These are phyloP conservation scores for Bothriochloa decipiens DNA, from an alignment of 176 grass and related monocot species.

Conservation along the genomic window DNA sequence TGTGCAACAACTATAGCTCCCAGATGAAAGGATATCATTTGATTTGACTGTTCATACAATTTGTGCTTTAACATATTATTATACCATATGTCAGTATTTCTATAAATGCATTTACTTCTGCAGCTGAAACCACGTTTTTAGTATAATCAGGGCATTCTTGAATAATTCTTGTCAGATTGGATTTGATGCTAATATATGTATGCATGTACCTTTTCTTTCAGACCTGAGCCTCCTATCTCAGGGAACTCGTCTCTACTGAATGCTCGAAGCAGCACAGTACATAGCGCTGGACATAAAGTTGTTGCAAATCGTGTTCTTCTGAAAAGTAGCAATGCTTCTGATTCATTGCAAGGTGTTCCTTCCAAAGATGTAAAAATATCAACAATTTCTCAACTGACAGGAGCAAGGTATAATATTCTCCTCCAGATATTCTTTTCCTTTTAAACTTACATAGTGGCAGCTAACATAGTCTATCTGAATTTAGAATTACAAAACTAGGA, in stretches of 20 bases:
- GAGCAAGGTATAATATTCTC: conserved; percentile 55
- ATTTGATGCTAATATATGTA: conserved; percentile 19
- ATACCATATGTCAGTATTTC: conserved; percentile 4
- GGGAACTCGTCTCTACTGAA: conserved; percentile 35
- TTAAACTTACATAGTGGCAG: conserved; percentile 27
- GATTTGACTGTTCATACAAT: conserved; percentile 19
- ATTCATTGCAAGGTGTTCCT: conserved; percentile 41
- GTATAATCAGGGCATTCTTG: conserved; percentile 20
- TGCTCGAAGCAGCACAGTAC: conserved; percentile 45
- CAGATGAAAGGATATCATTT: conserved; percentile 8
- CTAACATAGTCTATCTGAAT: conserved; percentile 43
- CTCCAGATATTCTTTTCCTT: conserved; percentile 22
- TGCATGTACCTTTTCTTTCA: conserved; percentile 41
- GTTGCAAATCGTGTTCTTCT: conserved; percentile 39
- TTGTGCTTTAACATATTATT: not conserved
- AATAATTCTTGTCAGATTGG: conserved; percentile 31
- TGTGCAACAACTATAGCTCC: not conserved
- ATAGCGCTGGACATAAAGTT: conserved; percentile 42
- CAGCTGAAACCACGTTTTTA: conserved; percentile 28
- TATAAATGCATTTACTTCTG: conserved; percentile 25
- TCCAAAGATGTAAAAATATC: conserved; percentile 48
- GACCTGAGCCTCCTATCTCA: conserved; percentile 38
- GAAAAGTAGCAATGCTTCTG: conserved; percentile 44
- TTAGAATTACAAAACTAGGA: conserved; percentile 60
- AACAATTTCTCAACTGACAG: conserved; percentile 45